Percentiles rank a stretch among this genome's conserved stretches.
Evolutionary conservation across 1,139 yeast species (phyloP).

Genomic region (Lodderomyces pseudojiufengensis): DNA sequence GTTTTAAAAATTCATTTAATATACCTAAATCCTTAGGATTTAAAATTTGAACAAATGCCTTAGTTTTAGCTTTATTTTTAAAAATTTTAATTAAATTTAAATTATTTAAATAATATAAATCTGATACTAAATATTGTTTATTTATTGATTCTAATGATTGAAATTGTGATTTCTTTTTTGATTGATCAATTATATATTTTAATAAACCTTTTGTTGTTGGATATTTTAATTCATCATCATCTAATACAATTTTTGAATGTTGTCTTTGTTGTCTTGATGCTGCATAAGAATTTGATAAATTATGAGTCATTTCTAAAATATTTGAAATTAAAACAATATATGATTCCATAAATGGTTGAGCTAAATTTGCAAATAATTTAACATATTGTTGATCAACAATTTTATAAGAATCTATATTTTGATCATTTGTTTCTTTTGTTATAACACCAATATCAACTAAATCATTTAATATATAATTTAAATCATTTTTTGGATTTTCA

Average conservation of each 20-base stretch:
- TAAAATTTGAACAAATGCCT: conserved; percentile 37
- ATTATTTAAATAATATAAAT: conserved; percentile 39
- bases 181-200: conserved; percentile 25
- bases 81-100: conserved; percentile 34
- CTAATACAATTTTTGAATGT: conserved; percentile 10
- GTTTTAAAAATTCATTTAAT: conserved; percentile 26
- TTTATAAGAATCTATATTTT: conserved; percentile 17
- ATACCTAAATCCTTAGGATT: conserved; percentile 29
- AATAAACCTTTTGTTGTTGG: conserved; percentile 42
- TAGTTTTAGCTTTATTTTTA: conserved; percentile 42
- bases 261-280: conserved; percentile 10
- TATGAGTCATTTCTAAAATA: conserved; percentile 17
- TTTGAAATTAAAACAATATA: conserved; percentile 33
- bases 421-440: conserved; percentile 15
- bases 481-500: conserved; percentile 28
- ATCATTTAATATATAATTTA: conserved; percentile 29
- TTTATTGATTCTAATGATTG: conserved; percentile 34
- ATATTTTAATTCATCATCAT: conserved; percentile 16
- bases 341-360: conserved; percentile 40
- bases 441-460: conserved; percentile 18
- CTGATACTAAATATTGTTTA: conserved; percentile 43
- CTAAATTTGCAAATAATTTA: conserved; percentile 23
- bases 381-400: conserved; percentile 25
- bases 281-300: conserved; percentile 13
- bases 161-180: conserved; percentile 14